Evolutionary conservation across 2,329 filamentous ascomycete species (phyloP), one percentile per base, ranked within the genome.

Genomic region (Rutstroemia sp.): DNA sequence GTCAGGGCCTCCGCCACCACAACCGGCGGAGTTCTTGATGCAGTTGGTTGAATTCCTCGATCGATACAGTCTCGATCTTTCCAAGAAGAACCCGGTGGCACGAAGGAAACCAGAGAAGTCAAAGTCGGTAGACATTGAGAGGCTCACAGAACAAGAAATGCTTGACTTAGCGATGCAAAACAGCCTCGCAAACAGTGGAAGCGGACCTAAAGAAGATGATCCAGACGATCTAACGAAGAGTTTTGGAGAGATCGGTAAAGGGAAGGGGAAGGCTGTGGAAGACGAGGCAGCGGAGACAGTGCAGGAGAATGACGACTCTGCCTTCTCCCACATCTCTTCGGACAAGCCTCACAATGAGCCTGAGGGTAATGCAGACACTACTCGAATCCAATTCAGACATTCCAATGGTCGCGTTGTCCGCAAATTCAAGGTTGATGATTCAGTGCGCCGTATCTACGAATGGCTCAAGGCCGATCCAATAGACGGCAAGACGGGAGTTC

Each of bases 81-180:
- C 90, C 67, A 92, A 87, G 69, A 95, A 95, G 74, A 99, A 99
- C 68, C 94, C 94, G 0, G 90, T 99, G 4, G 87, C 90, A 23
- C 87, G 84, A 69, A 77, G 86, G 54, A 90, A 89, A 71, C 79
- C 85, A 3, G 87, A 90, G 67, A 79, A 79, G 56, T 77, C 81
- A 47, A 86, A 86, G 68, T 78, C 82, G 52, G 78, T 88, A 54
- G 89, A 92, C 62, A 82, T 96, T 2, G 87, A 88, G 58, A 84
- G 88, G 41, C 92, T 99, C 86, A 96, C 90, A 0, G 94, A 99
- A 69, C 92, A 97, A 50, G 92, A 99, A 74, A 95, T 96, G 91
- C 76, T 99, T 64, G 88, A 96, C 71, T 85, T 96, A 81, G 94
- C 94, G 0, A 72, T 99, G 68, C 85, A 92, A 70, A 94, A 95